Base-by-base conservation (phyloP, 257 asterid genomes). In the Anisodus acutangulus region DNA sequence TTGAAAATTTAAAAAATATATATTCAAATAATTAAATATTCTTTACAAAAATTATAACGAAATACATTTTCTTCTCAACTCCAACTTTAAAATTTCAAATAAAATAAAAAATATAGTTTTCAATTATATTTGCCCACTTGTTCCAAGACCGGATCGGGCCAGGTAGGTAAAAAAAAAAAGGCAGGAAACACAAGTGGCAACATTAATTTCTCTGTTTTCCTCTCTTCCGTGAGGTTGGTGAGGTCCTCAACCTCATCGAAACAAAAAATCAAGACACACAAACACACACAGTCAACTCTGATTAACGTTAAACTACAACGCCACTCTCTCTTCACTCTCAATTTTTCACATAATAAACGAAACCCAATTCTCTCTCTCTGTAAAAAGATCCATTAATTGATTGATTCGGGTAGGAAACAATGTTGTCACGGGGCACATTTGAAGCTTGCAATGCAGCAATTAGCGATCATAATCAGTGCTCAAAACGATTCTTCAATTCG, bases 401-500 rank as follows among this genome's bases (percentile, higher is more conserved):
- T 49, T 49, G 22, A 67, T 67, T 67, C 15, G 74, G 74, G 49
- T 67, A 31, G 35, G 54, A 71, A 72, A 72, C 66, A 80, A 88
- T 89, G 91, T 84, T 87, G 85, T 41, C 67, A 8, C 63, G 55
- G 54, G 88, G 88, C 81, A 78, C 85, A 55, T 71, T 87, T 72
- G 69, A 83, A 47, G 69, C 84, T 78, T 19, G 31, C 54, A 78
- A 78, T 53, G 82, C 11, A 0, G 31, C 66, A 3, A 78, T 78
- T 78, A 3, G 49, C 7, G 66, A 78, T 53, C 47, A 78, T 15
- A 53, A 53, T 26, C 84, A 82, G 9, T 82, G 78, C 72, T 83
- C 49, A 2, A 79, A 78, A 43, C 76, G 85, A 16, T 71, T 84
- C 16, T 83, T 86, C 58, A 64, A 70, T 71, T 84, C 51, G 82